Conservation (phyloP, 495 filamentous ascomycete species). For the Podospora appendiculata region DNA sequence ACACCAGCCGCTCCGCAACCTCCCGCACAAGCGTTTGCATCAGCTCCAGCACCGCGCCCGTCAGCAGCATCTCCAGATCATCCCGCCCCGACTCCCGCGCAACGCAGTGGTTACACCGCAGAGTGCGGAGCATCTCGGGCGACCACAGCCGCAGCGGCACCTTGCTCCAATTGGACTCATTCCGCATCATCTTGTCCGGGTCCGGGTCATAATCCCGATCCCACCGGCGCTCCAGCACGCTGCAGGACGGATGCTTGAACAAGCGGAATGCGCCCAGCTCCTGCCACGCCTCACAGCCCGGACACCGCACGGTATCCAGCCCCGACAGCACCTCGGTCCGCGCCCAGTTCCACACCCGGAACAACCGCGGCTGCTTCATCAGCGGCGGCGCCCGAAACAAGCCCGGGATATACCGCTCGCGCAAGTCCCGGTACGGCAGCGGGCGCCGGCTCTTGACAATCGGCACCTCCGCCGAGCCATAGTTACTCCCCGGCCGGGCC, state of each 20-base stretch:
- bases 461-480: neutral
- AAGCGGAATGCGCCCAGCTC: constrained; percentile 1
- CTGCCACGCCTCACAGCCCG: constrained; percentile 1
- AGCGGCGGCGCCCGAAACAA: neutral
- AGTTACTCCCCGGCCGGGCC: neutral
- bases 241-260: neutral
- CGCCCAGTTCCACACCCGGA: neutral
- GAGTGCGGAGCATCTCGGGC: neutral
- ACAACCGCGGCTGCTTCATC: neutral
- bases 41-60: neutral
- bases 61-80: neutral
- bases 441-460: neutral
- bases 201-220: neutral
- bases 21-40: neutral
- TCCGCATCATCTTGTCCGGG: neutral
- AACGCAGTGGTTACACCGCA: neutral
- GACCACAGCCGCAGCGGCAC: neutral
- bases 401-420: neutral
- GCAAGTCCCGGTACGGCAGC: neutral
- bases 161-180: neutral
- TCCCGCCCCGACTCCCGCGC: neutral
- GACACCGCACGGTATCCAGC: neutral
- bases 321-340: neutral
- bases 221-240: neutral
- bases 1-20: neutral